These are phyloP conservation scores for Xylaria sp. DNA, from an alignment of 2,329 filamentous ascomycete species.

Conservation along the genomic window DNA sequence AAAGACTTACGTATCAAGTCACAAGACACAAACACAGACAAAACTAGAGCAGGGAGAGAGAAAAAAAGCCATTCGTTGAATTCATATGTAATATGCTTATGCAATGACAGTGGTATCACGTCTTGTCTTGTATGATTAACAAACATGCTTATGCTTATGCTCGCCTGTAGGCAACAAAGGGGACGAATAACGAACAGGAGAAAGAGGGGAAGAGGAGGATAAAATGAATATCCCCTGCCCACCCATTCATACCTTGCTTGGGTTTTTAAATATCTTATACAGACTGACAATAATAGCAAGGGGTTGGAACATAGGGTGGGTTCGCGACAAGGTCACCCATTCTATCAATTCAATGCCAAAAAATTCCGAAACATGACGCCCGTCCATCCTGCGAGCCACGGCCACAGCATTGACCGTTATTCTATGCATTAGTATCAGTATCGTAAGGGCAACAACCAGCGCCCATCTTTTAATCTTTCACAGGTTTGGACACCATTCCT, in stretches of 20 bases:
- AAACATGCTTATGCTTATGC: slow-evolving; percentile 37
- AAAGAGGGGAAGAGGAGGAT: not conserved
- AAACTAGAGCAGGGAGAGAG: not conserved
- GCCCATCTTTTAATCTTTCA: slow-evolving; percentile 12
- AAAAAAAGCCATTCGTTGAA: slow-evolving; percentile 41
- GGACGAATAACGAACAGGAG: slow-evolving; percentile 16
- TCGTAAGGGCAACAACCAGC: slow-evolving; percentile 13
- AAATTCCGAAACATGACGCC: slow-evolving; percentile 20
- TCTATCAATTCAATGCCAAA: slow-evolving; percentile 30
- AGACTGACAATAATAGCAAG: slow-evolving; percentile 12
- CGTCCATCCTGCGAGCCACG: slow-evolving; percentile 15
- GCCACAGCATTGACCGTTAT: slow-evolving; percentile 20
- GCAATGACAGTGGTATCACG: slow-evolving; percentile 51
- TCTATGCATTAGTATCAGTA: slow-evolving; percentile 34
- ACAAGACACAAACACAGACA: not conserved
- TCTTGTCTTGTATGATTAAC: slow-evolving; percentile 45
- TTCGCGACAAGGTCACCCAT: slow-evolving; percentile 7
- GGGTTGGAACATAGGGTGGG: not conserved
- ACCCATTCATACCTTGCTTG: not conserved
- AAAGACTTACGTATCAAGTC: not conserved
- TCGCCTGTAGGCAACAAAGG: slow-evolving; percentile 39
- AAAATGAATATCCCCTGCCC: slow-evolving; percentile 1
- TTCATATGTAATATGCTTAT: slow-evolving; percentile 49
- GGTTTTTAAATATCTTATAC: not conserved
- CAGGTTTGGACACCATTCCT: not conserved